Evolutionary conservation across 2,329 filamentous ascomycete species (phyloP), one percentile per base, ranked within the genome.

Genomic region (Penicillium glabrum): DNA sequence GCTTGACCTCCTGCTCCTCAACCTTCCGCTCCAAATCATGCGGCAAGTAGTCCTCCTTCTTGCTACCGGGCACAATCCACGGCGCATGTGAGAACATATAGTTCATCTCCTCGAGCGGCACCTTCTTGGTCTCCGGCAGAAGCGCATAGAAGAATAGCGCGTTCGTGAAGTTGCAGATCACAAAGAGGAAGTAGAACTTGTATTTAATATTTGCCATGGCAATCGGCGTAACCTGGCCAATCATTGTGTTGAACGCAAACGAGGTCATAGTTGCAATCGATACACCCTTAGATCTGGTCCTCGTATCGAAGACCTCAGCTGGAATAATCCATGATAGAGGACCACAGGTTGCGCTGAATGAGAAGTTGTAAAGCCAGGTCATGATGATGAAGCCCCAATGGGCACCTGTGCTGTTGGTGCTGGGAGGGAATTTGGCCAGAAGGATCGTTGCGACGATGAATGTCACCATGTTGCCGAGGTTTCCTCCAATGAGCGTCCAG

Each of bases 301-400:
- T 84, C 2, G 87, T 92, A 72, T 92, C 89, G 74, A 92, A 92
- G 41, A 91, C 88, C 69, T 91, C 88, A 49, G 88, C 86, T 0
- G 72, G 75, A 33, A 80, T 78, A 53, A 84, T 83, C 81, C 82
- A 85, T 21, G 82, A 80, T 1, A 91, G 75, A 0, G 89, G 88
- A 23, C 89, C 89, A 57, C 87, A 89, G 2, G 87, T 88, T 33
- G 82, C 82, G 3, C 82, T 87, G 79, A 91, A 92, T 43, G 82
- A 87, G 77, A 91, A 89, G 75, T 93, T 92, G 80, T 90, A 93
- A 1, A 90, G 70, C 89, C 89, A 93, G 1, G 89, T 93, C 65
- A 86, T 82, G 54, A 84, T 79, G 59, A 93, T 93, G 73, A 93
- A 93, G 1, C 85, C 69, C 69, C 69, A 70, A 56, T 71, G 69